phyloP scores from a whole-genome alignment of 495 filamentous ascomycete genomes.

The Penicillium turbatum region DNA sequence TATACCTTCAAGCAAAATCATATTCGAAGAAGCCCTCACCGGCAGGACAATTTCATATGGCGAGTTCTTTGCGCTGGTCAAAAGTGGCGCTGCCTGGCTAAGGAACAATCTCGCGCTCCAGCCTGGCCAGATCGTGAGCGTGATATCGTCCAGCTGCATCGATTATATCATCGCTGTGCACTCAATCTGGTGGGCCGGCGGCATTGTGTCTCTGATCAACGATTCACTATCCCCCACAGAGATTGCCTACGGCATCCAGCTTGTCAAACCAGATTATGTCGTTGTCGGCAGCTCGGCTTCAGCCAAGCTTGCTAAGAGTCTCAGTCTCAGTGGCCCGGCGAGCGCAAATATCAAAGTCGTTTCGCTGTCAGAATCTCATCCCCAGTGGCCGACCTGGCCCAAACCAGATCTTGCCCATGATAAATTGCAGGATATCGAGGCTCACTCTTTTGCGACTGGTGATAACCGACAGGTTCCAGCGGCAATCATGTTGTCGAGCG shows the following conservation, averaged over 20 bases:
- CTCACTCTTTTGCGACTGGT: background rate
- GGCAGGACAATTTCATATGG: background rate
- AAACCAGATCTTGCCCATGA: background rate
- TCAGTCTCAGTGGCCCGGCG: background rate
- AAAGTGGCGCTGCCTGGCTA: background rate
- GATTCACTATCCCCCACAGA: conserved; percentile 72
- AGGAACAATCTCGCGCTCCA: background rate
- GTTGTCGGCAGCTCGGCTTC: conserved; percentile 32
- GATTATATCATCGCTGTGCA: conserved; percentile 48
- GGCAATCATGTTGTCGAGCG: conserved; percentile 50
- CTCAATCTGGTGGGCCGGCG: conserved; percentile 73
- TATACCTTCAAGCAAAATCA: background rate
- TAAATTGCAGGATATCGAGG: background rate
- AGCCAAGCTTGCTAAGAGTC: background rate
- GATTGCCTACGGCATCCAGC: conserved; percentile 61
- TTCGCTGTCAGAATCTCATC: background rate
- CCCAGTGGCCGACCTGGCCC: background rate
- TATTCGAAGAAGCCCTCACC: background rate
- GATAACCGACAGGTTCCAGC: background rate
- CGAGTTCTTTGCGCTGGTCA: background rate
- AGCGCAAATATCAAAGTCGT: background rate
- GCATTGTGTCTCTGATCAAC: conserved; percentile 68
- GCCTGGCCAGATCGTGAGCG: background rate
- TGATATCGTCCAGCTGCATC: conserved; percentile 2
- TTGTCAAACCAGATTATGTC: conserved; percentile 56